Evolutionary conservation across 1,139 yeast species (phyloP).

Genomic region (Candida anutae): DNA sequence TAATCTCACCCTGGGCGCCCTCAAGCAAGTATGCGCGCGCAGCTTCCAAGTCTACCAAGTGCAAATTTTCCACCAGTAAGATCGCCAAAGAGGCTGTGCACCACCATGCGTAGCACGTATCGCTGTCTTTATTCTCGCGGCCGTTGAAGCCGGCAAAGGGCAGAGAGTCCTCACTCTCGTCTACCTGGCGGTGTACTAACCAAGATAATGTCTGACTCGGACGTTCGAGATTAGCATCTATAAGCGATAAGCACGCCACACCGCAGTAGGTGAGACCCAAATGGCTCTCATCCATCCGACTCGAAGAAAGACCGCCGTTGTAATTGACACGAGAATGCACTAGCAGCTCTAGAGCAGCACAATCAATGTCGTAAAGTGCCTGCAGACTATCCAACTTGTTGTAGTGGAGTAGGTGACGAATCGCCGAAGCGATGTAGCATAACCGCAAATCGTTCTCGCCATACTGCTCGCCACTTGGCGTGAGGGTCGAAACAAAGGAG

Average conservation of each 20-base stretch:
- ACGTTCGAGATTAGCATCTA: constrained; percentile 19
- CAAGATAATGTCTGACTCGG: constrained; percentile 36
- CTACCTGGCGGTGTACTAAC: constrained; percentile 56
- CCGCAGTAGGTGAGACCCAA: constrained; percentile 89
- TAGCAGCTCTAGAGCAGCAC: constrained; percentile 27
- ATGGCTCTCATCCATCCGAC: constrained; percentile 56
- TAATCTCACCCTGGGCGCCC: constrained; percentile 50
- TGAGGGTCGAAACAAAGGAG: constrained; percentile 23
- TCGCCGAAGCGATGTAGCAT: constrained; percentile 66
- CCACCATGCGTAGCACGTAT: constrained; percentile 95
- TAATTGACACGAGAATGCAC: constrained; percentile 36
- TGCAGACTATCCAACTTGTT: constrained; percentile 10
- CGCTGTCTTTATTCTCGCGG: constrained; percentile 74
- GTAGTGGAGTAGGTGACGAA: constrained; percentile 46
- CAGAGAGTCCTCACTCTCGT: constrained; percentile 17
- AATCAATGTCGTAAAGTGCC: constrained; percentile 44
- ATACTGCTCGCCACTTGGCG: constrained; percentile 10
- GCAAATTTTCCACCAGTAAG: constrained; percentile 17
- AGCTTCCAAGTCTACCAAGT: constrained; percentile 28
- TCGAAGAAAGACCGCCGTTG: constrained; percentile 59
- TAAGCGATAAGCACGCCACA: constrained; percentile 50
- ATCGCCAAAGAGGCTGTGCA: constrained; percentile 52
- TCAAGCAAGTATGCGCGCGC: constrained; percentile 44
- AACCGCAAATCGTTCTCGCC: constrained; percentile 72
- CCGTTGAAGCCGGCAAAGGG: constrained; percentile 85